phyloP scores from a whole-genome alignment of 2,329 filamentous ascomycete genomes.

The Cladosporium velox region DNA sequence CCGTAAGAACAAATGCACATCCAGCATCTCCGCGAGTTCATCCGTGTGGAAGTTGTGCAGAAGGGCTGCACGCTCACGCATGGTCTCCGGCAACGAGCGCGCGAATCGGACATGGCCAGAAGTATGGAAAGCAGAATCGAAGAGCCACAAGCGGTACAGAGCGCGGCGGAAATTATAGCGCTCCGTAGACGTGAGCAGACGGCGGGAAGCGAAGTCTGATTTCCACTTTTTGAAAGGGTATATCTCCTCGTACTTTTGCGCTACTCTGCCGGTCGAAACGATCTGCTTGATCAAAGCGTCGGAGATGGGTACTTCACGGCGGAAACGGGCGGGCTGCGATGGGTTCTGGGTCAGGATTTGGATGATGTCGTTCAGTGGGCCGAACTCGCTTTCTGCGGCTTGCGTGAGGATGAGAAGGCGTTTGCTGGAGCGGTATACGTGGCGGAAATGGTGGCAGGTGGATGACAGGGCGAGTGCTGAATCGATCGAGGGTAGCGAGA shows the following conservation, averaged over 20 bases:
- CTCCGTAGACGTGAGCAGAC: constrained; percentile 54
- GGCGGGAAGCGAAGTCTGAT: constrained; percentile 55
- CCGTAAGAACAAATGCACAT: constrained; percentile 57
- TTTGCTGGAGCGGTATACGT: constrained; percentile 55
- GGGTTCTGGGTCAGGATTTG: constrained; percentile 63
- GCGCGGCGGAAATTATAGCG: constrained; percentile 56
- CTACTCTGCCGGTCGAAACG: constrained; percentile 55
- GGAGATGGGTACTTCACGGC: constrained; percentile 56
- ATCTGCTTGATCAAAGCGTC: constrained; percentile 58
- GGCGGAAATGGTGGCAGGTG: constrained; percentile 57
- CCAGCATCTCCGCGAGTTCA: constrained; percentile 61
- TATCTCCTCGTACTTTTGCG: constrained; percentile 60
- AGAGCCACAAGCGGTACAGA: constrained; percentile 63
- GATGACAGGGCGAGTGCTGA: constrained; percentile 57
- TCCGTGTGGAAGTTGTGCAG: constrained; percentile 60
- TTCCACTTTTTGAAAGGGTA: constrained; percentile 67
- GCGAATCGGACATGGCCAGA: constrained; percentile 52
- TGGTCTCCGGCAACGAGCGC: constrained; percentile 49
- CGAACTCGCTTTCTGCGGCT: constrained; percentile 58
- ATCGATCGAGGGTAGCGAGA: constrained; percentile 53
- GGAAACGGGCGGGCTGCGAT: constrained; percentile 58
- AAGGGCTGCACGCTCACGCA: constrained; percentile 56
- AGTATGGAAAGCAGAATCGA: constrained; percentile 60
- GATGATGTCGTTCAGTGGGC: constrained; percentile 59
- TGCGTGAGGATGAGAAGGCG: constrained; percentile 56